Evolutionary conservation across 805 yeast genomes (phyloP).

Genomic region (Saccharomyces kudriavzevii): DNA sequence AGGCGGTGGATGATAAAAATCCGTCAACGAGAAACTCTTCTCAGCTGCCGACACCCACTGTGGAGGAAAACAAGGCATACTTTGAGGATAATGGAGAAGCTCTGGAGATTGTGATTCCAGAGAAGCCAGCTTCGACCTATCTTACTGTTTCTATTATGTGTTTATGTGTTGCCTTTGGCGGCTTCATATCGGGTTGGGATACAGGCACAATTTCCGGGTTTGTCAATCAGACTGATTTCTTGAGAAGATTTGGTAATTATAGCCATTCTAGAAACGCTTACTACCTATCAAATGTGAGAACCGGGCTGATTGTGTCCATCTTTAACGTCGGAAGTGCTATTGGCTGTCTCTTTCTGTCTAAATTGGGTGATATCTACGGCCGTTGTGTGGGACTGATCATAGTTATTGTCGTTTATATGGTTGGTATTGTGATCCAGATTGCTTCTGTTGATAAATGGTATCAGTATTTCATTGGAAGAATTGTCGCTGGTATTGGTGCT

Average conservation of each 20-base stretch:
- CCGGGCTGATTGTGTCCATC: slow-evolving; percentile 47
- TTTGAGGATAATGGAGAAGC: no score
- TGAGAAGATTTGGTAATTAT: slow-evolving; percentile 46
- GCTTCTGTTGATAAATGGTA: slow-evolving; percentile 37
- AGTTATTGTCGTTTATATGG: slow-evolving; percentile 48
- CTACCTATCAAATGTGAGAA: slow-evolving; percentile 38
- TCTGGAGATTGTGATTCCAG: no score
- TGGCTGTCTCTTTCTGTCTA: slow-evolving; percentile 55
- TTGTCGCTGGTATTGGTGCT: no score
- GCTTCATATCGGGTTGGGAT: slow-evolving; percentile 55
- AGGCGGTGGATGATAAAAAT: neutral
- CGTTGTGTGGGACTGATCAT: slow-evolving; percentile 49
- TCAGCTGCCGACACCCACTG: no score
- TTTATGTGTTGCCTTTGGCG: slow-evolving; percentile 27
- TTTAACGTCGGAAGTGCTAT: slow-evolving; percentile 66
- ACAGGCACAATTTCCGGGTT: slow-evolving; percentile 76
- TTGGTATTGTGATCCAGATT: slow-evolving; percentile 56
- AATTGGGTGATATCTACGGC: slow-evolving; percentile 50
- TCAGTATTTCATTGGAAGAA: no score
- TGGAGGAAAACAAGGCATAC: no score
- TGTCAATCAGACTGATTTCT: slow-evolving; percentile 47
- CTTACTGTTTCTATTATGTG: slow-evolving; percentile 29
- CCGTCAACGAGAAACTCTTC: neutral
- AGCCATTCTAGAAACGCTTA: slow-evolving; percentile 33
- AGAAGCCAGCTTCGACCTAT: slow-evolving; percentile 28